Base-by-base conservation (phyloP, 2,329 filamentous ascomycete genomes). In the Colletotrichum musae region DNA sequence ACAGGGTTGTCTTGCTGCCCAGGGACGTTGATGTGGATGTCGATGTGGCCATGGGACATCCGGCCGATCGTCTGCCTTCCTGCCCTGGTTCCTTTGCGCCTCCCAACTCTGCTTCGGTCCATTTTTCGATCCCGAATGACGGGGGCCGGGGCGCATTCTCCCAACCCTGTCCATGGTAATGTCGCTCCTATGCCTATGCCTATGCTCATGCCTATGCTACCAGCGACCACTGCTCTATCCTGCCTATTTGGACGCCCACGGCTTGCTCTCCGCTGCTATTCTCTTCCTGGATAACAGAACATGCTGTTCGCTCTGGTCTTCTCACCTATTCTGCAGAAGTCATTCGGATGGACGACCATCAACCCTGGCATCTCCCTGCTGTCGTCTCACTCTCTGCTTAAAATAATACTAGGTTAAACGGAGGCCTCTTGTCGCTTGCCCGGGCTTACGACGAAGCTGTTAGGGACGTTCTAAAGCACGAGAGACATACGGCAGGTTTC, bases 1-100 rank as follows among this genome's bases (percentile, higher is more conserved):
- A 36, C 61, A 68, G 61, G 66, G 61, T 54, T 68, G 41, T 21
- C 45, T 58, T 15, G 64, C 54, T 68, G 66, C 41, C 13, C 41
- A 59, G 54, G 61, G 54, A 56, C 54, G 24, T 59, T 65, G 41
- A 50, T 50, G 66, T 59, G 54, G 61, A 59, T 59, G 28, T 64
- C 60, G 41, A 58, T 58, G 47, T 58, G 36, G 54, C 45, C 48
- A 18, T 58, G 16, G 50, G 28, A 54, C 65, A 24, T 43, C 54
- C 32, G 48, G 53, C 47, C 47, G 66, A 68, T 65, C 54, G 56
- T 32, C 43, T 26, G 43, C 48, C 54, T 53, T 18, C 54, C 54
- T 36, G 53, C 39, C 39, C 28, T 58, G 51, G 53, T 39, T 43
- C 2, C 48, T 65, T 66, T 36, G 47, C 50, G 66, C 50, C 66